Evolutionary conservation across 1,139 yeast genomes (phyloP).

Genomic region (Diutina rugosa): DNA sequence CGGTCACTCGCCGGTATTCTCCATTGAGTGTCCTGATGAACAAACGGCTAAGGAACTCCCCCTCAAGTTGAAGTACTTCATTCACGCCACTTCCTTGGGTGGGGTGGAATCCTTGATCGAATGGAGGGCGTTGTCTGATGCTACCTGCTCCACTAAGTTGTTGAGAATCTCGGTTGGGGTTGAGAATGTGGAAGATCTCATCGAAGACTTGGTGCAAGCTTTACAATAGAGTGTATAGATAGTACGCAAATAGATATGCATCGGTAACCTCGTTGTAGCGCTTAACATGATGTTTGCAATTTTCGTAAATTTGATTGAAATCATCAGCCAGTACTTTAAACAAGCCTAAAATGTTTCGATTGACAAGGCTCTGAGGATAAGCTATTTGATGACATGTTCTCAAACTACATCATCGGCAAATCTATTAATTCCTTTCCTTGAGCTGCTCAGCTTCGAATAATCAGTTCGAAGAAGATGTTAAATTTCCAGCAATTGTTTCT

Average conservation of each 20-base stretch:
- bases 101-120: constrained; percentile 89
- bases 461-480: too few species aligned
- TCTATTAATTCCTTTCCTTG: too few species aligned
- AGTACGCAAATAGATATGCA: constrained; percentile 6
- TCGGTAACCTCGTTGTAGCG: constrained; percentile 29
- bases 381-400: too few species aligned
- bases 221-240: constrained; percentile 4
- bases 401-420: too few species aligned
- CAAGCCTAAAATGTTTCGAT: too few species aligned
- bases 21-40: constrained; percentile 39
- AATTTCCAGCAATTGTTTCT: too few species aligned
- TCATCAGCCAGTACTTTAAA: constrained; percentile 17
- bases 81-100: constrained; percentile 87
- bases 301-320: constrained; percentile 32
- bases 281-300: constrained; percentile 25
- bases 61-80: constrained; percentile 52
- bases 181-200: constrained; percentile 62
- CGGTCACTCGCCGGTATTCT: constrained; percentile 68
- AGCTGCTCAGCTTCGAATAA: too few species aligned
- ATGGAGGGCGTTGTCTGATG: constrained; percentile 77
- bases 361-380: too few species aligned
- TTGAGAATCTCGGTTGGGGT: constrained; percentile 71
- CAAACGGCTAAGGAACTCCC: constrained; percentile 57
- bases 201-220: constrained; percentile 39
- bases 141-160: constrained; percentile 37